Percentiles rank a stretch among this genome's conserved stretches.
These are phyloP conservation scores for Cytospora paraplurivora DNA, from an alignment of 2,329 filamentous ascomycete genomes.

Conservation along the genomic window DNA sequence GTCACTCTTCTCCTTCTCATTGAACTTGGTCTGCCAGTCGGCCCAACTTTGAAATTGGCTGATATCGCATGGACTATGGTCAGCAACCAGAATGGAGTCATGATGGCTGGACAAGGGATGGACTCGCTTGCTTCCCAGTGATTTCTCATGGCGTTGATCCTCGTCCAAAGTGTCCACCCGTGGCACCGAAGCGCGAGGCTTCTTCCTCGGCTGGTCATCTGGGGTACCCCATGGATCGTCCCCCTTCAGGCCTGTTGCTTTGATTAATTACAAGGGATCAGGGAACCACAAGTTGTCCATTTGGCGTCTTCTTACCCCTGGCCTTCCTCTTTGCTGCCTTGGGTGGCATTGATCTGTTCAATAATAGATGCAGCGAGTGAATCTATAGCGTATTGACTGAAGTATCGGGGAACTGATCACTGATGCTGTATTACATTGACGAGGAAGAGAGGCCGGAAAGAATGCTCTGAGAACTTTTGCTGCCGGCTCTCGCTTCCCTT, in stretches of 20 bases:
- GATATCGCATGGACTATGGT: background rate
- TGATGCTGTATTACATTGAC: background rate
- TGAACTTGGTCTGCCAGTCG: constrained; percentile 27
- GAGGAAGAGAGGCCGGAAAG: background rate
- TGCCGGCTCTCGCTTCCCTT: background rate
- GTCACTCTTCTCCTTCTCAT: constrained; percentile 31
- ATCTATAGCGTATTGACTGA: no score
- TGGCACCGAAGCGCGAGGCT: background rate
- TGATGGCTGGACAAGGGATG: no score
- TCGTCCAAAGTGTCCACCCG: background rate
- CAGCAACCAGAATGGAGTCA: background rate
- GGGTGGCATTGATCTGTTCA: constrained; percentile 19
- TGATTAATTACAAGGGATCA: background rate
- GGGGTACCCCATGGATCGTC: constrained; percentile 13
- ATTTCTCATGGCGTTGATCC: background rate
- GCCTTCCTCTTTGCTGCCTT: constrained; percentile 23
- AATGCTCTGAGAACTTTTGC: background rate
- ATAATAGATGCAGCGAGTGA: background rate
- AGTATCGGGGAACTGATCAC: background rate
- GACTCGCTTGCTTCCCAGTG: constrained; percentile 6
- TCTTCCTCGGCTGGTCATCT: constrained; percentile 14
- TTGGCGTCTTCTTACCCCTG: constrained; percentile 6
- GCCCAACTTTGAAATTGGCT: constrained; percentile 22
- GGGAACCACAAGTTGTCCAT: no score
- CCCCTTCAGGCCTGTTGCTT: constrained; percentile 2